Evolutionary conservation across 2,329 filamentous ascomycete genomes (phyloP).

Genomic region (Colletotrichum sp.): DNA sequence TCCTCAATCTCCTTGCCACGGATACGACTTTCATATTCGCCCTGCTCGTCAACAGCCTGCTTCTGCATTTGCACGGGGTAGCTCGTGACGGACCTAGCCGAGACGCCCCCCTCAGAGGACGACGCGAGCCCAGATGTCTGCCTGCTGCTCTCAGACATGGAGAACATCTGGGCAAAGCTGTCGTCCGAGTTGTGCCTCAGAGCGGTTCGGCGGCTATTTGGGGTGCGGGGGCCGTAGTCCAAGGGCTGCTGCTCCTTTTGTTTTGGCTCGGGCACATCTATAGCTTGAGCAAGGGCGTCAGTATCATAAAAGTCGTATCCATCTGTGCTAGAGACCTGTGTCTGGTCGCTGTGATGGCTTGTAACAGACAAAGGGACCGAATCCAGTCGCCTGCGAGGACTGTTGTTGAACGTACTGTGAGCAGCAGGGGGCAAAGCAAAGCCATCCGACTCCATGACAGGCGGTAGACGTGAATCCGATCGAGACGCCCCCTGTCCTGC

Average conservation of each 20-base stretch:
- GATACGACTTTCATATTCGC: conserved; percentile 52
- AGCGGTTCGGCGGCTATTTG: conserved; percentile 30
- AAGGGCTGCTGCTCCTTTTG: conserved; percentile 39
- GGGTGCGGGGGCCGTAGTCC: conserved; percentile 38
- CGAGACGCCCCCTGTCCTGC: conserved; percentile 28
- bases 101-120: conserved; percentile 35
- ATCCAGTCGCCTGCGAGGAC: conserved; percentile 50
- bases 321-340: conserved; percentile 59
- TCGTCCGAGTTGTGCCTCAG: conserved; percentile 62
- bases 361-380: conserved; percentile 56
- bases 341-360: conserved; percentile 54
- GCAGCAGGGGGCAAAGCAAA: conserved; percentile 56
- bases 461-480: conserved; percentile 46
- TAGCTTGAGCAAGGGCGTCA: conserved; percentile 55
- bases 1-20: conserved; percentile 43
- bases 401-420: conserved; percentile 39
- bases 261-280: conserved; percentile 55
- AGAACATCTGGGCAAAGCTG: conserved; percentile 64
- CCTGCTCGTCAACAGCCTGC: conserved; percentile 27
- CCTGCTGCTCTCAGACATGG: conserved; percentile 56
- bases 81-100: background rate
- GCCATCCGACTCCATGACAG: conserved; percentile 55
- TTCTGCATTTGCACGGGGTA: conserved; percentile 27
- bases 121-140: conserved; percentile 40
- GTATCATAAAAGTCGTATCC: conserved; percentile 72